Conservation (phyloP, 2,329 filamentous ascomycete genomes). For the Penicillium hordei region DNA sequence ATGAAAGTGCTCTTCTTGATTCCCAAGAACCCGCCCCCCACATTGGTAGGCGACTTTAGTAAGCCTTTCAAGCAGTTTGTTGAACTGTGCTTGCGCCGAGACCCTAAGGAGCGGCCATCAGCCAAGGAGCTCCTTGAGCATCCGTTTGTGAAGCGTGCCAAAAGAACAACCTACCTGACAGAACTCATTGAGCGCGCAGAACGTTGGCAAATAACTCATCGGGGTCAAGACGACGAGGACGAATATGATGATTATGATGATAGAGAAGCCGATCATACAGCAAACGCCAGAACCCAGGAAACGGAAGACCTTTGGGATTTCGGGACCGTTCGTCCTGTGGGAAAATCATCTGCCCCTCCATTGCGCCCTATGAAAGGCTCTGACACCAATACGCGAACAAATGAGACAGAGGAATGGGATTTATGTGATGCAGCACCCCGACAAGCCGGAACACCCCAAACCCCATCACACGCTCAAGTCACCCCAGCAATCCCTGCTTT, state of each 20-base stretch:
- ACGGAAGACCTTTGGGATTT: conserved; percentile 93
- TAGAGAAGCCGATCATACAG: conserved; percentile 44
- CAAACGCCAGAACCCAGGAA: conserved; percentile 53
- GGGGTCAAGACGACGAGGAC: conserved; percentile 66
- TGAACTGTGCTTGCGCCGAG: conserved; percentile 79
- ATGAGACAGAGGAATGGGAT: conserved; percentile 39
- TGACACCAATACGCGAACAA: conserved; percentile 71
- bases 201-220: conserved; percentile 73
- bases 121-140: conserved; percentile 86
- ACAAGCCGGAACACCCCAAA: conserved; percentile 27
- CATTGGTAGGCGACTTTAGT: conserved; percentile 76
- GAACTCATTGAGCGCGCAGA: conserved; percentile 91
- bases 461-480: conserved; percentile 57
- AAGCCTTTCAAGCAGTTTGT: conserved; percentile 83
- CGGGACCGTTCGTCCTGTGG: conserved; percentile 85
- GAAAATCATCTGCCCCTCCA: conserved; percentile 56
- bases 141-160: conserved; percentile 85
- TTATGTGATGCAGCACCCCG: conserved; percentile 28
- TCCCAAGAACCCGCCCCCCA: conserved; percentile 86
- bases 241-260: conserved; percentile 63
- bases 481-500: conserved; percentile 50
- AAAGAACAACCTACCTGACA: conserved; percentile 94
- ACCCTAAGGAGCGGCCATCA: conserved; percentile 83
- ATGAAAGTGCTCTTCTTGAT: conserved; percentile 99
- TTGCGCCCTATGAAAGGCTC: conserved; percentile 76